These are phyloP conservation scores for Triglochin maritima DNA, from an alignment of 106 monocot species.

Conservation along the genomic window DNA sequence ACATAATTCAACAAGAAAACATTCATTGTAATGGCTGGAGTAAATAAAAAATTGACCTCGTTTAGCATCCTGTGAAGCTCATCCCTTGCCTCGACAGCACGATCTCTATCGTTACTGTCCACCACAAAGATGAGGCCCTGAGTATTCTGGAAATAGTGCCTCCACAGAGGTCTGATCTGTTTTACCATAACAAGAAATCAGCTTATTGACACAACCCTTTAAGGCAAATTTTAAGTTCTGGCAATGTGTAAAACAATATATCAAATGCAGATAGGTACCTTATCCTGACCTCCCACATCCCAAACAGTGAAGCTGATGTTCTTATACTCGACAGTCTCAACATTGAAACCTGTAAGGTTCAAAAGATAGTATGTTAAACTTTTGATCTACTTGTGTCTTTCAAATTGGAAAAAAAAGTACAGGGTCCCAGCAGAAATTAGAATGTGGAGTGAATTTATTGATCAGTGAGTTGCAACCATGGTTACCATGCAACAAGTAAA, in stretches of 20 bases:
- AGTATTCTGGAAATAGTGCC: conserved; percentile 33
- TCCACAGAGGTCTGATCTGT: conserved; percentile 40
- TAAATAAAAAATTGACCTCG: conserved; percentile 15
- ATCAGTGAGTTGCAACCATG: too few relatives aligned
- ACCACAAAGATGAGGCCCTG: conserved; percentile 35
- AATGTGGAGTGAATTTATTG: too few relatives aligned
- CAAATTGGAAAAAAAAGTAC: too few relatives aligned
- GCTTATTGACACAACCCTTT: not conserved
- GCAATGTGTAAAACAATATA: not conserved
- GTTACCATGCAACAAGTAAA: too few relatives aligned
- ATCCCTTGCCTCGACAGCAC: conserved; percentile 35
- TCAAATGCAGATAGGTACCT: conserved; percentile 8
- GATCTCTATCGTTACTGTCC: conserved; percentile 32
- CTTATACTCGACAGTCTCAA: conserved; percentile 38
- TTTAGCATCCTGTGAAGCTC: conserved; percentile 36
- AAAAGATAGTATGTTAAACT: not conserved
- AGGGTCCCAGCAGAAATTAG: too few relatives aligned
- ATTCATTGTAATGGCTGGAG: not conserved
- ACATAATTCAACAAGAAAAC: too few relatives aligned
- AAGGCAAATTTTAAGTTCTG: not conserved
- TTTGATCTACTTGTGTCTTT: too few relatives aligned
- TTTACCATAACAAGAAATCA: conserved; percentile 1
- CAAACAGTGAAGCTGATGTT: conserved; percentile 43
- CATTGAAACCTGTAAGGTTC: conserved; percentile 30
- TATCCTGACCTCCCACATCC: conserved; percentile 41